Base-by-base conservation (phyloP, 1,139 yeast genomes). In the Sugiyamaella sp. region DNA sequence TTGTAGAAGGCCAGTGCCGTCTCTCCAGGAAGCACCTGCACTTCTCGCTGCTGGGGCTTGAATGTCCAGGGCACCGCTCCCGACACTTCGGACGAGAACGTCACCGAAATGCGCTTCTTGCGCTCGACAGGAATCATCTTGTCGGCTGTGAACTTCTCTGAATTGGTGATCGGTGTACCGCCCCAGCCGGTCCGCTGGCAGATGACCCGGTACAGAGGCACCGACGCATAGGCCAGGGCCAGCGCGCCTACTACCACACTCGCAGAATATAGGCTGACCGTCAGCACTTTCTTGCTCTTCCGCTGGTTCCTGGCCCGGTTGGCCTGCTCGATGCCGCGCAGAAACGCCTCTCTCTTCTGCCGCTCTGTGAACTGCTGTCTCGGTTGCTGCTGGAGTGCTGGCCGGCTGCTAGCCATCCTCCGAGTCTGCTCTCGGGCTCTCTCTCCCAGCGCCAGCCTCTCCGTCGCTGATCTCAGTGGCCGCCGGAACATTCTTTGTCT, bases 171-270 rank as follows among this genome's bases (percentile, higher is more conserved):
- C 14, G 99, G 98, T 9, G 85, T 83, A 46, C 99, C 99, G 49
- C 93, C 97, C 80, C 87, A 93, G 0, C 99, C 99, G 0, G 97
- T 91, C 71, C 96, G 81, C 64, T 91, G 89, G 75, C 99, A 95
- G 44, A 95, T 78, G 19, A 93, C 91, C 61, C 97, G 76, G 69
- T 95, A 95, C 19, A 95, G 73, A 2, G 99, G 98, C 9, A 95
- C 99, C 0, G 97, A 89, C 9, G 93, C 88, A 71, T 90, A 93
- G 0, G 96, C 80, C 20, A 93, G 74, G 0, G 97, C 93, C 45
- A 89, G 73, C 58, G 89, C 89, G 8, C 84, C 74, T 25, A 93
- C 74, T 12, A 85, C 85, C 40, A 89, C 74, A 22, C 96, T 84
- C 0, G 85, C 74, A 1, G 93, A 75, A 68, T 91, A 91, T 66